These are phyloP conservation scores for Biscutella auriculata DNA, from an alignment of 441 rosid genomes.

Conservation along the genomic window DNA sequence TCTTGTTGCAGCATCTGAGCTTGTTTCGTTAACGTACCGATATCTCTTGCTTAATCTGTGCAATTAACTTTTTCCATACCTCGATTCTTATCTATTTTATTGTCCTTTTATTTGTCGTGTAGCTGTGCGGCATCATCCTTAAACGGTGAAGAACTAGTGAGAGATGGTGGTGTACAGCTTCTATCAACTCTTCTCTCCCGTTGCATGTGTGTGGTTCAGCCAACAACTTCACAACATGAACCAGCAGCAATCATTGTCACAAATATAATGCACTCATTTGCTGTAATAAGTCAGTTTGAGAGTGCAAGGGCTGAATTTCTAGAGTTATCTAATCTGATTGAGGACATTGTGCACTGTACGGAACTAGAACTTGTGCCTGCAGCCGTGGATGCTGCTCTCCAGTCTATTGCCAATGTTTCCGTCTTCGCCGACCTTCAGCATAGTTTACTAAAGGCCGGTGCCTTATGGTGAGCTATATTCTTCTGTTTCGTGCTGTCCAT, in stretches of 20 bases:
- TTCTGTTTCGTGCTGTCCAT: background rate
- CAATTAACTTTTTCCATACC: slow-evolving; percentile 9
- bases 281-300: slow-evolving; percentile 89
- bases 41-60: slow-evolving; percentile 9
- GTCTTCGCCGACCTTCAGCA: slow-evolving; percentile 79
- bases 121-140: slow-evolving; percentile 94
- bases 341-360: slow-evolving; percentile 92
- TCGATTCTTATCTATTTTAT: slow-evolving; percentile 5
- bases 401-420: slow-evolving; percentile 74
- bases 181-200: slow-evolving; percentile 85
- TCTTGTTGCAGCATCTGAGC: slow-evolving; percentile 99
- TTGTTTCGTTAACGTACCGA: slow-evolving; percentile 82
- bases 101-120: slow-evolving; percentile 12
- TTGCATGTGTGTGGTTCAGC: slow-evolving; percentile 95
- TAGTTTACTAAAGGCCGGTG: slow-evolving; percentile 83
- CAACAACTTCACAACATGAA: slow-evolving; percentile 87
- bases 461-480: slow-evolving; percentile 58
- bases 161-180: slow-evolving; percentile 94
- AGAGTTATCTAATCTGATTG: slow-evolving; percentile 64
- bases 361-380: slow-evolving; percentile 94
- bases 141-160: slow-evolving; percentile 97
- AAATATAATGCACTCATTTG: slow-evolving; percentile 81
- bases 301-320: slow-evolving; percentile 77
- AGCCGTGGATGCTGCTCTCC: slow-evolving; percentile 91
- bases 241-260: slow-evolving; percentile 90